phyloP scores from a whole-genome alignment of 1,284 basidiomycete genomes.

The Rhodotorula glutinis region DNA sequence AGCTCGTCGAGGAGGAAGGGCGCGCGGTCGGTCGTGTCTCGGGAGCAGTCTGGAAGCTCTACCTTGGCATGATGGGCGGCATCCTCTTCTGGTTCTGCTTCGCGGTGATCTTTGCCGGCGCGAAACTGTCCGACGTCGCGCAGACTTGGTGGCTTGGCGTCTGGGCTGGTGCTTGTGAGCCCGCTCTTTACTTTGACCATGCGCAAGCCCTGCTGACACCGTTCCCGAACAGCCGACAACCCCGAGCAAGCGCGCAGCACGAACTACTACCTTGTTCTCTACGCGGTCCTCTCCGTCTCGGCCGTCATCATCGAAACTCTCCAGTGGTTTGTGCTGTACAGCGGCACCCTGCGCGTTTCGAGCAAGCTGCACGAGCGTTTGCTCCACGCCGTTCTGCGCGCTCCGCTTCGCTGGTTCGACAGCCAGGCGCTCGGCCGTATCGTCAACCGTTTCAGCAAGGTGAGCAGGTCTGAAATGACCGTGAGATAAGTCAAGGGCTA shows the following conservation, averaged over 20 bases:
- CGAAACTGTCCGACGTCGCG: slow-evolving; percentile 68
- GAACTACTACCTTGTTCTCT: slow-evolving; percentile 71
- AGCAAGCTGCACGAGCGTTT: slow-evolving; percentile 51
- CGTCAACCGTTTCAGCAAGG: slow-evolving; percentile 11
- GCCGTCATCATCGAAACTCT: slow-evolving; percentile 64
- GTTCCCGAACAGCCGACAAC: slow-evolving; percentile 22
- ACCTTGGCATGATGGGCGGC: slow-evolving; percentile 54
- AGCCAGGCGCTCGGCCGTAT: slow-evolving; percentile 71
- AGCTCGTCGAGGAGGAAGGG: slow-evolving; percentile 85
- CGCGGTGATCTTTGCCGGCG: slow-evolving; percentile 58
- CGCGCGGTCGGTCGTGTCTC: slow-evolving; percentile 78
- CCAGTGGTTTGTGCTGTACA: slow-evolving; percentile 56
- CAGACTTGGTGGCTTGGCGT: slow-evolving; percentile 40
- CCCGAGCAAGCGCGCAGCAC: slow-evolving; percentile 46
- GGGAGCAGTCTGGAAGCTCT: slow-evolving; percentile 73
- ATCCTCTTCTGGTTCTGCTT: slow-evolving; percentile 70
- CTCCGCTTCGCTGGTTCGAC: slow-evolving; percentile 89
- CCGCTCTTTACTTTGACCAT: slow-evolving; percentile 44
- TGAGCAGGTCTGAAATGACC: not conserved
- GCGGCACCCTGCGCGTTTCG: slow-evolving; percentile 40
- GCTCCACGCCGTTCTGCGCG: slow-evolving; percentile 80
- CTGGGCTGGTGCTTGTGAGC: slow-evolving; percentile 35
- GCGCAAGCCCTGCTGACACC: slow-evolving; percentile 52
- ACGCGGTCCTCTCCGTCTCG: slow-evolving; percentile 55
- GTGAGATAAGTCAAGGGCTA: not conserved